Conservation (phyloP, 345 rosid genomes). For the Jatropha curcas region DNA sequence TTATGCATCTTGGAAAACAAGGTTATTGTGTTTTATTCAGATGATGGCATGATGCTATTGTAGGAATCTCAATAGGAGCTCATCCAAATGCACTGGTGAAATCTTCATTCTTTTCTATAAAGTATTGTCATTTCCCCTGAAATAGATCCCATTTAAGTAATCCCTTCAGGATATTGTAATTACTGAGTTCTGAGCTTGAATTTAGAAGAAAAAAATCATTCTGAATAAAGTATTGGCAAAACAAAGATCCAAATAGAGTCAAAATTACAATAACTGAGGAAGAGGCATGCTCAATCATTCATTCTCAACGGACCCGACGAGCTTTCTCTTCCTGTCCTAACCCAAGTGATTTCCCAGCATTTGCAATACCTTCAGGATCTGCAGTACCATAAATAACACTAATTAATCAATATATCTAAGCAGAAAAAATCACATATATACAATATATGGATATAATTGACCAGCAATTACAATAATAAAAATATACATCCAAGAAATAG, state of each 20-base stretch:
- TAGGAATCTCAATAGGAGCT: no score
- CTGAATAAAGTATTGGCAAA: not conserved
- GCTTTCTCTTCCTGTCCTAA: slow-evolving; percentile 91
- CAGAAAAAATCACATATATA: no score
- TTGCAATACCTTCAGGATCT: slow-evolving; percentile 97
- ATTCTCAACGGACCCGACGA: slow-evolving; percentile 63
- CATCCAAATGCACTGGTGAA: not conserved
- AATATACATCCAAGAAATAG: not conserved
- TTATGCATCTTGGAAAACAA: not conserved
- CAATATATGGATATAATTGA: not conserved
- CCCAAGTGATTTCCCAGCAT: slow-evolving; percentile 90
- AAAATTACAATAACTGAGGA: not conserved
- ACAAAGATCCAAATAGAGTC: not conserved
- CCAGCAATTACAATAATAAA: not conserved
- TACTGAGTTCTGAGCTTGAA: not conserved
- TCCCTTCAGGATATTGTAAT: not conserved
- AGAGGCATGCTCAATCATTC: not conserved
- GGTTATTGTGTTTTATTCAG: not conserved
- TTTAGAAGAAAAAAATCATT: not conserved
- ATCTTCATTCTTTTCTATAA: not conserved
- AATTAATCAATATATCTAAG: not conserved
- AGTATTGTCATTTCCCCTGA: not conserved
- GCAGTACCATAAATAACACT: slow-evolving; percentile 17
- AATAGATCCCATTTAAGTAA: no score
- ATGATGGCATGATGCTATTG: no score